Evolutionary conservation across 192 early-diverging fungal genomes (phyloP), one percentile per base, ranked within the genome.

Genomic region (Podila epigama): DNA sequence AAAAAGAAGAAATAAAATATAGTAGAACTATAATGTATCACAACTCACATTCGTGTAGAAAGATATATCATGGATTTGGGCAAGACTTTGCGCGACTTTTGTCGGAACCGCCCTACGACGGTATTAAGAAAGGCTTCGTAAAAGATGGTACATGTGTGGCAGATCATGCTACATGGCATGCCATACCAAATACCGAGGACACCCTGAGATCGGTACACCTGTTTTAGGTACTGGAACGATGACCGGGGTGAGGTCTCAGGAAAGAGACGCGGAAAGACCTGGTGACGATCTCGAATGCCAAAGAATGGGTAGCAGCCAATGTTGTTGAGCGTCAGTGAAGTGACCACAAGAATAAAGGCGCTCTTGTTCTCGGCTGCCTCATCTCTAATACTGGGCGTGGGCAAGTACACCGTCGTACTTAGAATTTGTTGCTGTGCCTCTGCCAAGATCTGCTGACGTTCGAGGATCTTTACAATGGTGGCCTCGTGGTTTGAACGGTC

Each of bases 221-320:
- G 66, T 18, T 40, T 59, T 29, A 77, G 59, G 31, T 77, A 77
- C 28, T 77, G 60, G 54, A 77, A 63, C 11, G 73, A 77, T 4
- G 73, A 77, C 31, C 73, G 59, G 3, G 73, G 73, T 1, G 73
- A 77, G 5, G 73, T 77, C 54, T 68, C 66, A 22, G 73, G 73
- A 27, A 77, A 77, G 12, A 77, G 33, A 18, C 51, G 63, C 12
- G 66, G 73, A 42, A 77, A 77, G 6, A 77, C 73, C 51, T 77
- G 73, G 27, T 77, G 73, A 12, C 73, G 55, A 32, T 77, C 73
- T 1, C 73, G 60, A 39, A 77, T 77, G 0, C 73, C 73, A 59
- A 77, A 77, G 60, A 77, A 77, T 1, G 73, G 73, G 25, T 77
- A 77, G 20, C 73, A 77, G 11, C 73, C 73, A 68, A 77, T 68